Evolutionary conservation across 2,329 filamentous ascomycete species (phyloP), one percentile per base, ranked within the genome.

Genomic region (Aspergillus brunneoviolaceus): DNA sequence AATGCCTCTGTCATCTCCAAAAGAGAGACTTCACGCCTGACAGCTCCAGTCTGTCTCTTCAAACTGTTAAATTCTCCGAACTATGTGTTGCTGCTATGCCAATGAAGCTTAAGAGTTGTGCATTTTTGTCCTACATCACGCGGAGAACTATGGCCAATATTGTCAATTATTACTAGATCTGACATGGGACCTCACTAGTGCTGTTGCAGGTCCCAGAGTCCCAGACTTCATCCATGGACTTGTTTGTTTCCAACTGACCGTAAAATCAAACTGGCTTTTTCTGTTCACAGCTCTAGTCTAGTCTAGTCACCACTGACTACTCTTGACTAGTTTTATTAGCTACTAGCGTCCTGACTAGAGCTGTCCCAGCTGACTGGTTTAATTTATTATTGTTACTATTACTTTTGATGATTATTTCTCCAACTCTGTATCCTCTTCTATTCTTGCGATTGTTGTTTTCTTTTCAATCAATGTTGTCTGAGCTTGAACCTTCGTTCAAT

Each of bases 151-250:
- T 57, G 51, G 23, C 33, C 54, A 60, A 60, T 65, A 67, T 64
- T 65, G 60, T 59, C 60, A 63, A 65, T 60, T 63, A 66, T 63
- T 61, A 64, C 60, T 65, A 62, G 60, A 66, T 63, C 59, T 63
- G 62, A 63, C 62, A 64, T 12, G 60, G 60, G 63, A 59, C 53
- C 62, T 62, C 61, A 65, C 62, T 65, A 65, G 62, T 60, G 64
- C 62, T 55, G 53, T 51, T 58, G 52, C 56, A 55, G 47, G 58
- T 60, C 51, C 51, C 49, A 55, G 59, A 61, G 58, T 60, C 51
- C 51, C 49, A 55, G 59, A 61, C 50, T 63, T 49, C 57, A 64
- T 67, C 65, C 66, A 67, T 67, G 61, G 64, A 59, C 59, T 62
- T 64, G 66, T 66, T 68, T 66, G 62, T 64, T 63, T 58, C 47